phyloP scores from a whole-genome alignment of 2,329 filamentous ascomycete genomes.

The Hymenoscyphus fraxineus region DNA sequence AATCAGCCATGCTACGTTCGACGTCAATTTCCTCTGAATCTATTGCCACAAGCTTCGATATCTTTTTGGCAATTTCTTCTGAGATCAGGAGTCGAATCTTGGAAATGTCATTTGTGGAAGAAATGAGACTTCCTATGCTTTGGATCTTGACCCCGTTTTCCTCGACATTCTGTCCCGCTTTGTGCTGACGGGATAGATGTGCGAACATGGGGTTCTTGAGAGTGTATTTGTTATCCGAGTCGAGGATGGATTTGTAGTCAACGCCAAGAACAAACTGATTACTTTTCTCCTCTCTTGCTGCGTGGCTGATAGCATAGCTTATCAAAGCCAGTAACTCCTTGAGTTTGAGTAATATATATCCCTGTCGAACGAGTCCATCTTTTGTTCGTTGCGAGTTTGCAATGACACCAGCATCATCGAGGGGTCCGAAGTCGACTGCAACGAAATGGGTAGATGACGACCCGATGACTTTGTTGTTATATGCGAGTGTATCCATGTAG shows the following conservation, averaged over 20 bases:
- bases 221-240: slow-evolving; percentile 9
- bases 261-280: slow-evolving; percentile 17
- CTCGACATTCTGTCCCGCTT: neutral
- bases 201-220: slow-evolving; percentile 12
- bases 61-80: slow-evolving; percentile 8
- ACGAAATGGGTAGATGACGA: no score
- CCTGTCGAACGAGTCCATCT: slow-evolving; percentile 14
- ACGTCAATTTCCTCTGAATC: slow-evolving; percentile 13
- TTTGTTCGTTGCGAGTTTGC: slow-evolving; percentile 11
- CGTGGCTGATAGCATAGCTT: slow-evolving; percentile 24
- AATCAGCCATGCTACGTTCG: slow-evolving; percentile 6
- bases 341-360: slow-evolving; percentile 22
- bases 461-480: slow-evolving; percentile 1
- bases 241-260: slow-evolving; percentile 9
- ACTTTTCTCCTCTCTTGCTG: slow-evolving; percentile 20
- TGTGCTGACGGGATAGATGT: slow-evolving; percentile 2
- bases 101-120: neutral
- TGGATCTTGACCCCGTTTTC: neutral
- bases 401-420: slow-evolving; percentile 5
- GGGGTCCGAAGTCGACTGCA: neutral
- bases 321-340: slow-evolving; percentile 27
- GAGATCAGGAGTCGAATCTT: slow-evolving; percentile 1
- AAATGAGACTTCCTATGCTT: slow-evolving; percentile 4
- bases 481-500: slow-evolving; percentile 21
- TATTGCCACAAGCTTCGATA: slow-evolving; percentile 13